Percentiles rank a stretch among this genome's conserved stretches.
phyloP scores from a whole-genome alignment of 148 eudicot species.

The Chenopodium formosanum region DNA sequence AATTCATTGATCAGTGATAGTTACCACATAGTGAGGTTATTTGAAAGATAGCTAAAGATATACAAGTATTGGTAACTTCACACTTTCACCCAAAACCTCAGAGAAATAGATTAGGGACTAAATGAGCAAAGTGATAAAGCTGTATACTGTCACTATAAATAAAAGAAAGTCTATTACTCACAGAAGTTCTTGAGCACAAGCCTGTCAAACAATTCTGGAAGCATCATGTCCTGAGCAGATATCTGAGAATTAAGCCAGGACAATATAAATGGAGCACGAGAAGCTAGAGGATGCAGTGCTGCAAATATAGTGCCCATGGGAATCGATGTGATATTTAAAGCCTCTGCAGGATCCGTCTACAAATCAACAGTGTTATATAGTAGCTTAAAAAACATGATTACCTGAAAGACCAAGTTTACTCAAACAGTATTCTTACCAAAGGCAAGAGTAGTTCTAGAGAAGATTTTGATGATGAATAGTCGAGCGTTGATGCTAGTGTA shows the following conservation, averaged over 20 bases:
- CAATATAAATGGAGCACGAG: constrained; percentile 54
- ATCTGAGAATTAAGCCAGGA: constrained; percentile 53
- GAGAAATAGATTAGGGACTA: neutral
- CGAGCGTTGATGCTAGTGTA: constrained; percentile 66
- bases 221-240: constrained; percentile 52
- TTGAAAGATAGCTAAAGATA: neutral
- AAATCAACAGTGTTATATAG: neutral
- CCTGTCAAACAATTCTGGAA: constrained; percentile 51
- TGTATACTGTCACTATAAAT: neutral
- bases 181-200: constrained; percentile 56
- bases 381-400: neutral
- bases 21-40: neutral
- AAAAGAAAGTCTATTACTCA: constrained; percentile 27
- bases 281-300: constrained; percentile 47
- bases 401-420: neutral
- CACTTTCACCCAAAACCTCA: too few relatives aligned
- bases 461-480: constrained; percentile 65
- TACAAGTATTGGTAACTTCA: too few relatives aligned
- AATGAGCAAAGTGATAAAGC: too few relatives aligned
- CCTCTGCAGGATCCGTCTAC: constrained; percentile 59
- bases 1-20: neutral
- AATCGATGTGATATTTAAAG: constrained; percentile 48
- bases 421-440: constrained; percentile 35
- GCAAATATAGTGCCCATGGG: constrained; percentile 53
- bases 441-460: constrained; percentile 50